A percentile compares a stretch with the other conserved stretches of the same genome.
These are phyloP conservation scores for Paecilomyces niveus DNA, from an alignment of 2,329 filamentous ascomycete species.

Conservation along the genomic window DNA sequence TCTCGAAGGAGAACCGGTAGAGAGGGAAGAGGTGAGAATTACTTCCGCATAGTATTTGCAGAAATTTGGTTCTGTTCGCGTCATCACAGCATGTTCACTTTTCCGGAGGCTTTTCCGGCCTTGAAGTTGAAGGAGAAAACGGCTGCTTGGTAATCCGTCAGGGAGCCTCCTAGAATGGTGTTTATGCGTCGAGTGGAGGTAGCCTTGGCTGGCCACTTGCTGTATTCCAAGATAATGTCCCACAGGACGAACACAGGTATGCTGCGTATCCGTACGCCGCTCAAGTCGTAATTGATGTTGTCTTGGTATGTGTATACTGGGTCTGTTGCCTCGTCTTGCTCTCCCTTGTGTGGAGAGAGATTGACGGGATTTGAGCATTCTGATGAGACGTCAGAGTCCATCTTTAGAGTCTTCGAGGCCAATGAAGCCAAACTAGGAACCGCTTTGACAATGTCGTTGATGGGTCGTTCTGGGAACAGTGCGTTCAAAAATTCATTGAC, in stretches of 20 bases:
- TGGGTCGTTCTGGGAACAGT: conserved; percentile 22
- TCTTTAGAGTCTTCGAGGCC: conserved; percentile 19
- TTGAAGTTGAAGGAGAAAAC: conserved; percentile 3
- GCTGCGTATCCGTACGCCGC: conserved; percentile 19
- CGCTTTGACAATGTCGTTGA: conserved; percentile 23
- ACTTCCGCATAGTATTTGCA: not conserved
- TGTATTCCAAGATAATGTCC: conserved; percentile 31
- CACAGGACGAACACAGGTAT: conserved; percentile 24
- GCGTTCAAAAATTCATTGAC: conserved; percentile 20
- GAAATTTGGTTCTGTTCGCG: not conserved
- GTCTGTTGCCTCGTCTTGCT: conserved; percentile 5
- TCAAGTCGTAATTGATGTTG: conserved; percentile 28
- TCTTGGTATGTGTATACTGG: conserved; percentile 17
- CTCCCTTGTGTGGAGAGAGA: not conserved
- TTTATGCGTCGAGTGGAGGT: conserved; percentile 14
- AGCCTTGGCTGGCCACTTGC: conserved; percentile 18
- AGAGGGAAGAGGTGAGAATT: not conserved
- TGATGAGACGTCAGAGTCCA: conserved; percentile 12
- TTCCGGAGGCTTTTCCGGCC: conserved; percentile 2
- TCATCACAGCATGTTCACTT: not conserved
- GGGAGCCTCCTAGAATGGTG: conserved; percentile 20
- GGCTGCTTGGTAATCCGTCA: conserved; percentile 19
- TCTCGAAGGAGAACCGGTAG: not conserved
- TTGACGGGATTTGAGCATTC: not conserved
- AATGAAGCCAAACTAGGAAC: conserved; percentile 26